Conservation (phyloP, 306 rosid species). For the Inga leiocalycina region DNA sequence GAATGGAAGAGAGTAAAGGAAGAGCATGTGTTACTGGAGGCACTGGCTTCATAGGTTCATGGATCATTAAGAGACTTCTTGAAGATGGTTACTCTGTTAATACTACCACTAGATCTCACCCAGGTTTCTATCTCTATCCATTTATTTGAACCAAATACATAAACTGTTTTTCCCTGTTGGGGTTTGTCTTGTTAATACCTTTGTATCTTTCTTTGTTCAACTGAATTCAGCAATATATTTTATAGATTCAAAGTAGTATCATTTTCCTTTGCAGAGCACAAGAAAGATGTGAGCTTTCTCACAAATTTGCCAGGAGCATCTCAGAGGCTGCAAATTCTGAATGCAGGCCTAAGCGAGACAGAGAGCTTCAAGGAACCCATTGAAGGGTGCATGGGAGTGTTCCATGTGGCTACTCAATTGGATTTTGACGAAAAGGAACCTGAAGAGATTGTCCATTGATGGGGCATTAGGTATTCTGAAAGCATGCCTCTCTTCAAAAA, state of each 20-base stretch:
- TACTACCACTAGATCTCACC: constrained; percentile 36
- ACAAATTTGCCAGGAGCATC: background rate
- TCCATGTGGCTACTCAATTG: background rate
- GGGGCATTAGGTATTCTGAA: background rate
- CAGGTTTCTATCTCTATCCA: constrained; percentile 15
- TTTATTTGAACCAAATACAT: background rate
- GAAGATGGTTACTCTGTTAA: constrained; percentile 41
- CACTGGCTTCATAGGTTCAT: constrained; percentile 40
- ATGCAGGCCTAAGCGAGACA: background rate
- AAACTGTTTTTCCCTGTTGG: background rate
- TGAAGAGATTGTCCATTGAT: background rate
- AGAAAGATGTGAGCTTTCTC: background rate
- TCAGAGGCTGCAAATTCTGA: background rate
- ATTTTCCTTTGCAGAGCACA: background rate
- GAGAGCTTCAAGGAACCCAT: background rate
- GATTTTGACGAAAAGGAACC: background rate
- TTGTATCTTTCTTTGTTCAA: background rate
- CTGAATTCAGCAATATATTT: background rate
- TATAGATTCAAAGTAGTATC: background rate
- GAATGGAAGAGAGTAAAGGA: constrained; percentile 27
- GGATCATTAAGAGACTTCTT: constrained; percentile 45
- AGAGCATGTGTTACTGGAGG: constrained; percentile 50
- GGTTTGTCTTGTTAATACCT: background rate
- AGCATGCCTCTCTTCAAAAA: background rate
- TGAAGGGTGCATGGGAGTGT: background rate